Evolutionary conservation across 225 moss, liverwort and hornwort genomes (phyloP), one percentile per base, ranked within the genome.

Genomic region (Bryoerythrophyllum caledonicum): DNA sequence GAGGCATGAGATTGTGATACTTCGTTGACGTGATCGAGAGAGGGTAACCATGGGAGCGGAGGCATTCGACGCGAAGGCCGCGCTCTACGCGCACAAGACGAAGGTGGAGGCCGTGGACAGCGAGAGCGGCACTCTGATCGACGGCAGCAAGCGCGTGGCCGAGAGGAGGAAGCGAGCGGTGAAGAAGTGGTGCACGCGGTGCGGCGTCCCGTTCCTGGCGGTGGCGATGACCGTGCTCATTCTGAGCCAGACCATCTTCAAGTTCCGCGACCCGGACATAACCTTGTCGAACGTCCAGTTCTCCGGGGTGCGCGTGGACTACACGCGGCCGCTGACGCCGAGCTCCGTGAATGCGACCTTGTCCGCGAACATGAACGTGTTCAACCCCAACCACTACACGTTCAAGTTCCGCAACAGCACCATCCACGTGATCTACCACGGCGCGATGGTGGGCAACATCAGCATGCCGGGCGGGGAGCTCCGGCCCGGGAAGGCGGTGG

Each of bases 341-440:
- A 44, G 68, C 19, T 82, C 88, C 7, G 78, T 88, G 64, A 88
- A 88, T 62, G 88, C 85, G 1, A 78, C 88, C 11, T 32, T 88
- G 38, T 85, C 88, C 6, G 85, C 88, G 56, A 88, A 88, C 53
- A 85, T 88, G 85, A 73, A 80, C 73, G 85, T 88, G 56, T 82
- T 68, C 69, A 88, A 88, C 63, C 88, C 88, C 25, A 88, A 88
- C 66, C 82, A 73, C 52, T 88, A 88, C 80, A 88, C 51, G 69
- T 85, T 88, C 78, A 79, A 77, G 68, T 88, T 88, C 85, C 72
- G 75, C 68, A 88, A 82, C 82, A 88, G 88, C 75, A 88, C 88
- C 80, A 88, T 88, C 67, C 85, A 80, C 7, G 88, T 88, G 72
- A 78, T 88, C 49, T 88, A 85, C 70, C 88, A 88, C 73, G 80